Conservation (phyloP, 768 basidiomycete genomes). For the Suillus fuscotomentosus region DNA sequence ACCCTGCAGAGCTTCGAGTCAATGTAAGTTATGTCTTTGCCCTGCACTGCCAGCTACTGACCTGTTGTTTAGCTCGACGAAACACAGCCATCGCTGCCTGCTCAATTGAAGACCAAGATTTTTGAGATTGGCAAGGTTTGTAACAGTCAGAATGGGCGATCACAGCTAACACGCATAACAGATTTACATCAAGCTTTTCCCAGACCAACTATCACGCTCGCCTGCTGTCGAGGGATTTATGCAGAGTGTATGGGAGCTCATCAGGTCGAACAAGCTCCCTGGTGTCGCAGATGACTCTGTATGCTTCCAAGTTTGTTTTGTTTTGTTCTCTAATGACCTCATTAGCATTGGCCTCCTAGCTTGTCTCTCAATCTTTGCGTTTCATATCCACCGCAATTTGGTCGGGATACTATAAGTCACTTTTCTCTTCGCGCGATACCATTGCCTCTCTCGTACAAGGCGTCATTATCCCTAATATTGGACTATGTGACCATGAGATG, state of each 20-base stretch:
- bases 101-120: conserved; percentile 84
- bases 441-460: conserved; percentile 83
- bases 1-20: conserved; percentile 61
- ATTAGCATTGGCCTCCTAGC: conserved; percentile 34
- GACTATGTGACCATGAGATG: conserved; percentile 82
- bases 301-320: conserved; percentile 17
- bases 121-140: conserved; percentile 86
- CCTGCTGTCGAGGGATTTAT: conserved; percentile 73
- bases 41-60: conserved; percentile 8
- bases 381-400: conserved; percentile 94
- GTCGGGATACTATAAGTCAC: conserved; percentile 72
- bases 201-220: conserved; percentile 68
- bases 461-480: conserved; percentile 90
- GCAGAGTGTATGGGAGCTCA: conserved; percentile 86
- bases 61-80: conserved; percentile 64
- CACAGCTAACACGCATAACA: conserved; percentile 23
- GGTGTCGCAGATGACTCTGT: conserved; percentile 74
- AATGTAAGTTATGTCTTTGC: conserved; percentile 46
- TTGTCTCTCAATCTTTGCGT: conserved; percentile 87
- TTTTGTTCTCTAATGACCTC: background rate
- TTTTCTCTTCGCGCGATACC: conserved; percentile 82
- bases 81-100: conserved; percentile 75
- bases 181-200: conserved; percentile 82
- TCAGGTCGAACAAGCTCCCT: conserved; percentile 67
- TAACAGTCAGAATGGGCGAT: conserved; percentile 3